A percentile compares a stretch with the other conserved stretches of the same genome.
Conservation (phyloP, 371 early-diverging fungal genomes). For the Rhizopus arrhizus region DNA sequence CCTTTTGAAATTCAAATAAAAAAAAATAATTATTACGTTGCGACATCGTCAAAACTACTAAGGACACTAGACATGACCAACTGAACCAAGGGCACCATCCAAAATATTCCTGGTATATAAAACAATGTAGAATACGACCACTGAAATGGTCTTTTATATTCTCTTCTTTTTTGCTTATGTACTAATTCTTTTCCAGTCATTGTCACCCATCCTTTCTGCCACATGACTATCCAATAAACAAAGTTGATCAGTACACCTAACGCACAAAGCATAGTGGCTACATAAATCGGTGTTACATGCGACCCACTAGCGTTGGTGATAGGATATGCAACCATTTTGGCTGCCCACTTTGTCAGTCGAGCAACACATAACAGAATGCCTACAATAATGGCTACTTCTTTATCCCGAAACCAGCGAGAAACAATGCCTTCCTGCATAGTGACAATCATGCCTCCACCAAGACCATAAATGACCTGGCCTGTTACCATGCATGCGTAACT, state of each 20-base stretch:
- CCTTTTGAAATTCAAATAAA: background rate
- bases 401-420: conserved; percentile 51
- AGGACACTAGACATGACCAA: conserved; percentile 50
- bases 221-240: conserved; percentile 44
- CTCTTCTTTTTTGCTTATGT: conserved; percentile 16
- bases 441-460: conserved; percentile 51
- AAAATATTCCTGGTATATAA: conserved; percentile 45
- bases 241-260: conserved; percentile 33
- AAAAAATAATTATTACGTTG: conserved; percentile 32
- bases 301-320: conserved; percentile 31
- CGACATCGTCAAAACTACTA: conserved; percentile 52
- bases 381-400: conserved; percentile 40
- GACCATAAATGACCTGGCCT: conserved; percentile 47
- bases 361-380: conserved; percentile 39
- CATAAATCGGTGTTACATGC: conserved; percentile 30
- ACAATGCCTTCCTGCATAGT: conserved; percentile 53
- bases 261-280: conserved; percentile 46
- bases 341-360: conserved; percentile 43
- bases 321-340: conserved; percentile 48
- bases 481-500: conserved; percentile 49
- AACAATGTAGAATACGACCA: conserved; percentile 33
- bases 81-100: conserved; percentile 52
- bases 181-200: conserved; percentile 35
- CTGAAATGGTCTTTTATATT: conserved; percentile 12
- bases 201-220: conserved; percentile 36